Conservation (phyloP, 2,329 filamentous ascomycete genomes). For the Colletotrichum sp. region DNA sequence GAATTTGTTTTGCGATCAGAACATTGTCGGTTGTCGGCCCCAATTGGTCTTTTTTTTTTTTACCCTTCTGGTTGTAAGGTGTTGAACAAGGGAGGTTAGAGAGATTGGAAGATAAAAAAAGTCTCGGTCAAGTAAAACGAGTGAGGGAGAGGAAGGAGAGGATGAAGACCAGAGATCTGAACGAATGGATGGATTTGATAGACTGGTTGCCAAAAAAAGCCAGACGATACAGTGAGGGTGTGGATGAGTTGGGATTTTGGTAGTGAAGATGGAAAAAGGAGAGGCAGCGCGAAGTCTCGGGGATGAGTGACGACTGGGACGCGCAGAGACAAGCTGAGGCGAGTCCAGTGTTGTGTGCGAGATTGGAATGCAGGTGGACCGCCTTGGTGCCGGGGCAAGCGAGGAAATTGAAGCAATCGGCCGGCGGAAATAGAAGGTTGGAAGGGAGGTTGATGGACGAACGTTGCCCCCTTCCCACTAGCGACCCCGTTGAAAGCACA, state of each 20-base stretch:
- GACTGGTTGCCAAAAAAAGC: conserved; percentile 20
- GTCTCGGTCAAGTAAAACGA: conserved; percentile 6
- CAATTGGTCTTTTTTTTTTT: not conserved
- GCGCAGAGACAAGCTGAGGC: conserved; percentile 8
- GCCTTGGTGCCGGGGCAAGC: not conserved
- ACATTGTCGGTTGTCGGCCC: not conserved
- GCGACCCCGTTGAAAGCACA: conserved; percentile 9
- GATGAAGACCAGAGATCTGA: conserved; percentile 6
- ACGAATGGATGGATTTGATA: conserved; percentile 20
- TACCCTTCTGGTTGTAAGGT: not conserved
- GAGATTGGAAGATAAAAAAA: conserved; percentile 4
- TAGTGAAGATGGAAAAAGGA: conserved; percentile 10
- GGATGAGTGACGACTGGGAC: not conserved
- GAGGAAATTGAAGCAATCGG: not conserved
- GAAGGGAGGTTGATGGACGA: conserved; percentile 8
- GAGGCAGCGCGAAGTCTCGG: conserved; percentile 3
- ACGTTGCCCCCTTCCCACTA: conserved; percentile 12
- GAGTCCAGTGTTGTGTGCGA: conserved; percentile 9
- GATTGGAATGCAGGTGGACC: conserved; percentile 14
- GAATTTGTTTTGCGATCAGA: not conserved
- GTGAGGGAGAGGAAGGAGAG: conserved; percentile 1
- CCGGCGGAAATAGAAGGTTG: conserved; percentile 5
- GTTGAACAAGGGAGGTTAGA: conserved; percentile 6
- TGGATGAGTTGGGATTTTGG: not conserved
- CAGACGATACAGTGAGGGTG: conserved; percentile 16